phyloP scores from a whole-genome alignment of 495 filamentous ascomycete species.

The Tuber magnatum region DNA sequence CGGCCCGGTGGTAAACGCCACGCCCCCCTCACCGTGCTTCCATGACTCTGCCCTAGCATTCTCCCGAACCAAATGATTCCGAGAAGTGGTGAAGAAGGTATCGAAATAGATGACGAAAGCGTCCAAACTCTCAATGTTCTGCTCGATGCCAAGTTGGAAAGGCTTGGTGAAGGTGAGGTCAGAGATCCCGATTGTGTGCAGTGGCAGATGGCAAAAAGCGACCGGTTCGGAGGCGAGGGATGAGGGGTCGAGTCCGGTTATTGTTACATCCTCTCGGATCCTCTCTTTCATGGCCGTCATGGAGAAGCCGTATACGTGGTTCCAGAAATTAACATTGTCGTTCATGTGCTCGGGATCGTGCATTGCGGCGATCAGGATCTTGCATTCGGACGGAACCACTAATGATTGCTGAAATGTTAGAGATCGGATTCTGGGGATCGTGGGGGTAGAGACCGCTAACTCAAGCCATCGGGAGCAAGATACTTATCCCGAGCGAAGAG shows the following conservation, averaged over 20 bases:
- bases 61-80: slow-evolving; percentile 60
- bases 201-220: slow-evolving; percentile 60
- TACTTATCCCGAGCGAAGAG: slow-evolving; percentile 80
- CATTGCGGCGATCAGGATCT: slow-evolving; percentile 35
- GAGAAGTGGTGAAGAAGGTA: slow-evolving; percentile 93
- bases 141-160: slow-evolving; percentile 55
- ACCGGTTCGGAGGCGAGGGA: slow-evolving; percentile 69
- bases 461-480: slow-evolving; percentile 66
- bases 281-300: slow-evolving; percentile 64
- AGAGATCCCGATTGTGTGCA: slow-evolving; percentile 58
- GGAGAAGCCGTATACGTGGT: slow-evolving; percentile 73
- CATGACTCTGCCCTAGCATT: slow-evolving; percentile 41
- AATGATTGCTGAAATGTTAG: background rate
- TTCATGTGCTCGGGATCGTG: slow-evolving; percentile 45
- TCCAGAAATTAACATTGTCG: slow-evolving; percentile 62
- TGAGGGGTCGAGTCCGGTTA: slow-evolving; percentile 65
- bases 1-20: slow-evolving; percentile 46
- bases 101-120: slow-evolving; percentile 98
- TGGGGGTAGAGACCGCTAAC: slow-evolving; percentile 41
- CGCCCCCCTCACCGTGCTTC: slow-evolving; percentile 38
- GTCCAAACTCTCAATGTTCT: slow-evolving; percentile 70
- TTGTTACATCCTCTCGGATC: slow-evolving; percentile 63
- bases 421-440: background rate
- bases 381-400: slow-evolving; percentile 25
- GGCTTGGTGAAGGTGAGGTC: slow-evolving; percentile 61